Conservation (phyloP, 106 monocot genomes). For the Cymbidium sinense region DNA sequence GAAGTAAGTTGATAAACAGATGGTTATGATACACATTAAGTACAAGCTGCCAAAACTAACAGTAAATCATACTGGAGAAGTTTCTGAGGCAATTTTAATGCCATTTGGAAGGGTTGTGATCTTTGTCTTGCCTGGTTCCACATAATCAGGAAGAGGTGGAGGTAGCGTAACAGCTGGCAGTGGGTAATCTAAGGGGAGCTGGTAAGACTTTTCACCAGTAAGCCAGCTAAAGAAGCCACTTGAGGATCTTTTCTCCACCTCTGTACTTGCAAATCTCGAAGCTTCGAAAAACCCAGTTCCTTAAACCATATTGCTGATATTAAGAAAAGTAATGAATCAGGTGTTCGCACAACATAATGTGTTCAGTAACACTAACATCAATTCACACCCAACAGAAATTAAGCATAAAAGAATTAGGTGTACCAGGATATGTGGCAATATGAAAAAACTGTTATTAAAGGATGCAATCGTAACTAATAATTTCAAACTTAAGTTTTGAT, state of each 20-base stretch:
- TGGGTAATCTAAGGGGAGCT: conserved; percentile 58
- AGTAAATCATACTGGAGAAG: conserved; percentile 44
- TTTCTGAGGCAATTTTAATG: conserved; percentile 78
- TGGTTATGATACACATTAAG: not conserved
- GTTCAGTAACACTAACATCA: not conserved
- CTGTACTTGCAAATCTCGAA: conserved; percentile 60
- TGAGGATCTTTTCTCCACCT: conserved; percentile 48
- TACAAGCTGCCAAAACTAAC: not conserved
- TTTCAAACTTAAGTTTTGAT: not conserved
- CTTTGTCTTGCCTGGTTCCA: conserved; percentile 63
- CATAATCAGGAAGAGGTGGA: conserved; percentile 61
- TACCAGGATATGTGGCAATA: not conserved
- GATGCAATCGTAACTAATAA: not conserved
- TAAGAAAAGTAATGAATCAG: not conserved
- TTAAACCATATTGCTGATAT: not conserved
- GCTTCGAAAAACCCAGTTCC: not conserved
- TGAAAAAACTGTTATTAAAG: not conserved
- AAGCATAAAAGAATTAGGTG: not conserved
- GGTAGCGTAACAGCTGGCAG: conserved; percentile 51
- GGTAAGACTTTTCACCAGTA: conserved; percentile 34
- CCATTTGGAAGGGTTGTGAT: conserved; percentile 78
- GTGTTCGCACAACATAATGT: not conserved
- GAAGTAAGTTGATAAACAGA: conserved; percentile 2
- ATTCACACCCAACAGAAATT: not conserved
- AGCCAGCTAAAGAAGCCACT: conserved; percentile 78